Evolutionary conservation across 345 rosid species (phyloP).

Genomic region (Tarenaya hassleriana): DNA sequence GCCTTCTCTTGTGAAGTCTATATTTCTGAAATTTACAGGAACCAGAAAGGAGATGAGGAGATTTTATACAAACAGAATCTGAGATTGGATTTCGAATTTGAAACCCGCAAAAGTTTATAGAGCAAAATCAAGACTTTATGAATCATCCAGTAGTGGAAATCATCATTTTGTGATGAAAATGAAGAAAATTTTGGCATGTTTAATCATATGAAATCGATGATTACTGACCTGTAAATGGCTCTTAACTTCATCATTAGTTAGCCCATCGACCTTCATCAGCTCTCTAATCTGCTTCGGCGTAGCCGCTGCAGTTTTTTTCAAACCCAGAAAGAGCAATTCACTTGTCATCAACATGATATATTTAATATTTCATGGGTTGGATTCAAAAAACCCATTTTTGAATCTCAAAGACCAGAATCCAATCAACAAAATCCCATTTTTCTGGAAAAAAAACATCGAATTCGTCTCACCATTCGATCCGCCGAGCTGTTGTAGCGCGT

Average conservation of each 20-base stretch:
- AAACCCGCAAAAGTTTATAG: no score
- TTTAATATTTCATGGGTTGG: no score
- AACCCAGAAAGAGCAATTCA: no score
- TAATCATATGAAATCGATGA: no score
- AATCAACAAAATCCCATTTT: no score
- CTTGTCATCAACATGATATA: no score
- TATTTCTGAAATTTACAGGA: slow-evolving; percentile 47
- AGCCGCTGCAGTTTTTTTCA: background rate
- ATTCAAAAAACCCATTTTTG: no score
- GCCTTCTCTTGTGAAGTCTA: slow-evolving; percentile 62
- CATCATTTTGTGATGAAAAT: background rate
- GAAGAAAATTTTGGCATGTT: background rate
- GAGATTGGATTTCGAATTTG: background rate
- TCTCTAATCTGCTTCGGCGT: no score
- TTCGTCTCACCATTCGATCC: no score
- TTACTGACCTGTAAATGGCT: slow-evolving; percentile 95
- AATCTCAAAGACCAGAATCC: no score
- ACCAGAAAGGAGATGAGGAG: background rate
- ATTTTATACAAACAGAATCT: background rate
- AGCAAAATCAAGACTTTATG: no score
- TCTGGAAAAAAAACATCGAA: no score
- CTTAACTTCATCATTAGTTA: slow-evolving; percentile 77
- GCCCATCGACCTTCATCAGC: slow-evolving; percentile 74
- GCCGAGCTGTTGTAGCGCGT: slow-evolving; percentile 96
- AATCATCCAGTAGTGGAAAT: background rate